Evolutionary conservation across 2,329 filamentous ascomycete genomes (phyloP).

Genomic region (Alternaria arborescens): DNA sequence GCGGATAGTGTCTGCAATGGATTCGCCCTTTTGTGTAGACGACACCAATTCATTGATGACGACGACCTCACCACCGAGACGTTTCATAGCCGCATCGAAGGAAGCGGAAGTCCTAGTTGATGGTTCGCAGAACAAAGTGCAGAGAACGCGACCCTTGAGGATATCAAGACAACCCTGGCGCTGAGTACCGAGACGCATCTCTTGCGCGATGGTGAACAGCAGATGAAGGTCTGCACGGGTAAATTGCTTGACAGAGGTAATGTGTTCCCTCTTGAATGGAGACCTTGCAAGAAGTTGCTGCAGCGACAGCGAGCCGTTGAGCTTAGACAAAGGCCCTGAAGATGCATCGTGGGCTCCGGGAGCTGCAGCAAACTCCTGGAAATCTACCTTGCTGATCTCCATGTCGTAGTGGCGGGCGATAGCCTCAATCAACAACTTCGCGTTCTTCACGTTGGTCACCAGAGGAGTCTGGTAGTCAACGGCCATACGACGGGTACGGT

Average conservation of each 20-base stretch:
- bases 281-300: slow-evolving; percentile 79
- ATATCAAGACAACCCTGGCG: slow-evolving; percentile 88
- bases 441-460: slow-evolving; percentile 99
- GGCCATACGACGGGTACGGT: slow-evolving; percentile 95
- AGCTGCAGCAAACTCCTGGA: slow-evolving; percentile 75
- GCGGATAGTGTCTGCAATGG: slow-evolving; percentile 89
- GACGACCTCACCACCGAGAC: slow-evolving; percentile 87
- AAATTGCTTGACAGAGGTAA: slow-evolving; percentile 93
- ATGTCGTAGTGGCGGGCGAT: slow-evolving; percentile 89
- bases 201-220: slow-evolving; percentile 94
- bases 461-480: slow-evolving; percentile 97
- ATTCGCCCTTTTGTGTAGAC: slow-evolving; percentile 93
- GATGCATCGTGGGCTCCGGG: slow-evolving; percentile 44
- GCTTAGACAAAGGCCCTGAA: slow-evolving; percentile 57
- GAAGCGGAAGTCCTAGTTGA: slow-evolving; percentile 95
- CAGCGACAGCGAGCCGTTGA: slow-evolving; percentile 67
- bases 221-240: slow-evolving; percentile 86
- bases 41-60: slow-evolving; percentile 83
- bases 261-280: slow-evolving; percentile 87
- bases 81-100: slow-evolving; percentile 98
- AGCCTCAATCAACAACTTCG: slow-evolving; percentile 95
- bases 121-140: slow-evolving; percentile 96
- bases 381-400: slow-evolving; percentile 83
- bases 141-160: slow-evolving; percentile 84
- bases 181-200: slow-evolving; percentile 96